A percentile compares a stretch with the other conserved stretches of the same genome.
These are phyloP conservation scores for Ceratocystis papillata DNA, from an alignment of 2,329 filamentous ascomycete genomes.

Conservation along the genomic window DNA sequence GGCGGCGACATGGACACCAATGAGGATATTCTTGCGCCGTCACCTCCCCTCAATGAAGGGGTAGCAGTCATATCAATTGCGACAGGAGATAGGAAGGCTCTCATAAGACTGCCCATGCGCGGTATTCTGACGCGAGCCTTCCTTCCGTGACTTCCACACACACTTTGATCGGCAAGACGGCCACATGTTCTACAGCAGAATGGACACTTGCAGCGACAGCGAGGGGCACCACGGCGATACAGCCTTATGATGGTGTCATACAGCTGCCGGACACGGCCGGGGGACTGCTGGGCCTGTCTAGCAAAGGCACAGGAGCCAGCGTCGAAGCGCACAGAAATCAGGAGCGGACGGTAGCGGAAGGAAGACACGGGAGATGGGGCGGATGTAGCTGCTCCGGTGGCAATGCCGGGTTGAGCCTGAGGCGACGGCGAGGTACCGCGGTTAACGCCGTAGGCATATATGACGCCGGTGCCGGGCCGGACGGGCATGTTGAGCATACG, in stretches of 20 bases:
- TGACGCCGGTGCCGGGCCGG: background rate
- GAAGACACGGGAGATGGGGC: background rate
- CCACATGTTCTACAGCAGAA: conserved; percentile 16
- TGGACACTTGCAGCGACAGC: conserved; percentile 10
- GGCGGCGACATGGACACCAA: background rate
- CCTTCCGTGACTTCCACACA: background rate
- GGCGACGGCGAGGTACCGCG: background rate
- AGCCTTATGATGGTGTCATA: conserved; percentile 9
- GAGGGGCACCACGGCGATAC: conserved; percentile 3
- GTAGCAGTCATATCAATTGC: conserved; percentile 1
- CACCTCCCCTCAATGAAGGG: background rate
- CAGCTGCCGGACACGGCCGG: conserved; percentile 7
- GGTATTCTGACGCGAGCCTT: conserved; percentile 10
- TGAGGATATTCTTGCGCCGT: background rate
- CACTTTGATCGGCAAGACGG: conserved; percentile 7
- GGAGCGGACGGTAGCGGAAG: background rate
- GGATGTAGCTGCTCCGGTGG: background rate
- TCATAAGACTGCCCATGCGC: conserved; percentile 11
- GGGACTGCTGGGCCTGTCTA: background rate
- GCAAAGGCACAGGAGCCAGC: conserved; percentile 12
- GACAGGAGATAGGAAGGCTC: conserved; percentile 10
- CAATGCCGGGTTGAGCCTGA: too few species aligned
- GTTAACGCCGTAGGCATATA: conserved; percentile 15
- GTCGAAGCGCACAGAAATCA: conserved; percentile 10
- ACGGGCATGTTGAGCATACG: conserved; percentile 16